phyloP scores from a whole-genome alignment of 257 asterid genomes.

The Galeopsis tetrahit region DNA sequence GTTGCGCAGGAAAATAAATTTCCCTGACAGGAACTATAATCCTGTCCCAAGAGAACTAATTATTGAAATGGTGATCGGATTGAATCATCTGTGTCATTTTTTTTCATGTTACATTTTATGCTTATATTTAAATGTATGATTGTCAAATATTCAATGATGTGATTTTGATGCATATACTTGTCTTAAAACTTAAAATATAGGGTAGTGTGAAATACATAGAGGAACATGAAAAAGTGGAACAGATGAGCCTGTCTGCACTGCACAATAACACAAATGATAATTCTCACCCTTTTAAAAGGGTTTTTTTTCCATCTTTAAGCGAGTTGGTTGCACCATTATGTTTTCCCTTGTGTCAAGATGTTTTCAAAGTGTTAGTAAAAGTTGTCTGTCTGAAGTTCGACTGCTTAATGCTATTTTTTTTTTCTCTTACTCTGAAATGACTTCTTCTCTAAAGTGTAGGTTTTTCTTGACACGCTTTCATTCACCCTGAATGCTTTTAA shows the following conservation, averaged over 20 bases:
- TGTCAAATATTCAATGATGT: neutral
- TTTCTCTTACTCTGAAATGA: neutral
- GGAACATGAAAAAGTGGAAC: neutral
- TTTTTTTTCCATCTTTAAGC: neutral
- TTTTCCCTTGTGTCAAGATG: neutral
- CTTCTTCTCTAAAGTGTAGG: neutral
- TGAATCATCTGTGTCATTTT: too few species aligned
- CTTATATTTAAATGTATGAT: neutral
- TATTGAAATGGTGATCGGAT: neutral
- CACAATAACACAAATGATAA: neutral
- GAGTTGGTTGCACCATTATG: conserved; percentile 2
- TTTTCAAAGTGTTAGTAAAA: neutral
- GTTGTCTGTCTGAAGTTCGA: neutral
- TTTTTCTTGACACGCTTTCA: neutral
- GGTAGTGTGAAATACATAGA: neutral
- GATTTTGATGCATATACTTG: neutral
- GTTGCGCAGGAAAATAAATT: neutral
- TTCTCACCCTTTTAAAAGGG: neutral
- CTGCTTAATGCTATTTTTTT: neutral
- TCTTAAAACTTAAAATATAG: too few species aligned
- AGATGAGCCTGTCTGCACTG: neutral
- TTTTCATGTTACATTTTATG: too few species aligned
- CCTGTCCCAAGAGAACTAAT: neutral
- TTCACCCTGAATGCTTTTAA: neutral
- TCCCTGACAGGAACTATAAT: neutral